Base-by-base conservation (phyloP, 352 stramenopile genomes). In the Pythium monospermum region DNA sequence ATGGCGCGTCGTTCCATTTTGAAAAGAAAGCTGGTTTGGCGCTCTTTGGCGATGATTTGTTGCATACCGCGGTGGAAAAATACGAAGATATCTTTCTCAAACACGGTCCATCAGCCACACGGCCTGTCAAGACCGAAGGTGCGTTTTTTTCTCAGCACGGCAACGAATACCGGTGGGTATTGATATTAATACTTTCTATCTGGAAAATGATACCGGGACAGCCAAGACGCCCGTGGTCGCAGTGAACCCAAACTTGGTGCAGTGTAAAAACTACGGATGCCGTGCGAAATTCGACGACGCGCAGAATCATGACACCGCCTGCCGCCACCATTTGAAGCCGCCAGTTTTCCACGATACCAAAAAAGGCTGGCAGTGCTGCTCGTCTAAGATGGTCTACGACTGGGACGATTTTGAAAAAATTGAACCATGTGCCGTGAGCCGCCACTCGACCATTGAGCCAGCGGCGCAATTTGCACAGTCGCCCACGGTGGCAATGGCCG, bases 381-480 rank as follows among this genome's bases (percentile, higher is more conserved):
- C 81, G 52, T 76, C 68, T 53, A 91, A 85, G 60, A 93, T 94
- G 79, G 83, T 96, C 13, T 98, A 97, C 69, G 91, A 97, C 73
- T 98, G 91, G 88, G 91, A 98, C 63, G 85, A 95, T 64, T 98
- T 98, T 64, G 81, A 97, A 63, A 87, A 87, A 61, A 93, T 92
- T 53, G 67, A 84, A 55, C 64, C 74, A 38, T 94, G 80, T 45
- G 61, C 79, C 26, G 62, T 91, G 18, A 66, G 78, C 8, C 81
- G 77, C 51, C 80, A 91, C 68, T 93, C 73, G 52, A 76, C 62
- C 37, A 63, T 79, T 10, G 69, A 84, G 21, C 82, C 82, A 18
- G 80, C 77, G 49, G 64, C 84, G 48, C 61, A 82, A 43, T 88
- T 95, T 52, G 83, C 87, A 7, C 73, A 75, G 27, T 94, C 84